A percentile compares a stretch with the other conserved stretches of the same genome.
These are phyloP conservation scores for Pythium sp. DNA, from an alignment of 352 stramenopile species.

Conservation along the genomic window DNA sequence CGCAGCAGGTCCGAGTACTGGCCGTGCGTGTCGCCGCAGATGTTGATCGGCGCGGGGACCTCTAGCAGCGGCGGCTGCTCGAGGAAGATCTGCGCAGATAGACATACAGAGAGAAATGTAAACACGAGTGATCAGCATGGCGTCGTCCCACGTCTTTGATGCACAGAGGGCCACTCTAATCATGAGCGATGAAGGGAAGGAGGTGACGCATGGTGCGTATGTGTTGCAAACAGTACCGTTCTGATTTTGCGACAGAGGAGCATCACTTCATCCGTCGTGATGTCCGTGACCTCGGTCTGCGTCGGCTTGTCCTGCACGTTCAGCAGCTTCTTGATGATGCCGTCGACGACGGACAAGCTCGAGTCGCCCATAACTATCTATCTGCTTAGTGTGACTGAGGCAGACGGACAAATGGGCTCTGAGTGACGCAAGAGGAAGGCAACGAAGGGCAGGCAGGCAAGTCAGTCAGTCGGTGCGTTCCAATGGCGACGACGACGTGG, in stretches of 20 bases:
- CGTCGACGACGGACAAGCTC: constrained; percentile 50
- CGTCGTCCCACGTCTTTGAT: not conserved
- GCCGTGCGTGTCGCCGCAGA: constrained; percentile 95
- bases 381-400: not conserved
- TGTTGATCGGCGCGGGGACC: constrained; percentile 93
- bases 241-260: constrained; percentile 75
- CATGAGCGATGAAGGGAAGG: not conserved
- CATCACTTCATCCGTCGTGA: constrained; percentile 77
- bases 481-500: not conserved
- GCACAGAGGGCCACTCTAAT: not conserved
- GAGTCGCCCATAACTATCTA: constrained; percentile 41
- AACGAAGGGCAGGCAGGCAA: not conserved
- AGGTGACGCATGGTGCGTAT: not conserved
- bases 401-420: not conserved
- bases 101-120: not conserved
- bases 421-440: not conserved
- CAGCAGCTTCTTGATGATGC: constrained; percentile 64
- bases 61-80: constrained; percentile 93
- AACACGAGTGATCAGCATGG: not conserved
- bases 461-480: not conserved
- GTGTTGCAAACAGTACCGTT: constrained; percentile 30
- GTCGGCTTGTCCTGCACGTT: constrained; percentile 52
- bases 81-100: constrained; percentile 54
- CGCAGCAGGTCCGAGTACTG: constrained; percentile 99
- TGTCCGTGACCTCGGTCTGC: constrained; percentile 64